Conservation (phyloP, 2,329 filamentous ascomycete genomes). For the Ophiostoma himal-ulmi region DNA sequence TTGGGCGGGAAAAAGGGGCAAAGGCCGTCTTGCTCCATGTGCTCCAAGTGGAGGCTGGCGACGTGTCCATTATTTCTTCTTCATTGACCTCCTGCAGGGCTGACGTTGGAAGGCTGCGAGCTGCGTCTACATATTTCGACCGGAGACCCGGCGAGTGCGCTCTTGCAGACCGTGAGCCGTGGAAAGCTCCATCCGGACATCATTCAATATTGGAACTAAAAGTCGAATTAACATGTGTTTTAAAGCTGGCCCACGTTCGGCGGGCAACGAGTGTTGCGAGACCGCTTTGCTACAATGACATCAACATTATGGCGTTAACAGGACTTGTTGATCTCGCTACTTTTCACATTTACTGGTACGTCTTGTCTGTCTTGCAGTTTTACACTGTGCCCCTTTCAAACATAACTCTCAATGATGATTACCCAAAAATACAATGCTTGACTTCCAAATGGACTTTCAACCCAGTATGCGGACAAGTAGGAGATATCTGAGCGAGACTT, state of each 20-base stretch:
- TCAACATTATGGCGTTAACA: not conserved
- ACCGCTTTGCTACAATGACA: not conserved
- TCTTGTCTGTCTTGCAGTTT: not conserved
- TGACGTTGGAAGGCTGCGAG: not conserved
- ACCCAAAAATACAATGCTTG: slow-evolving; percentile 17
- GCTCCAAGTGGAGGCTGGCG: not conserved
- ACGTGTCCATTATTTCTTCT: not conserved
- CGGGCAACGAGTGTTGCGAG: not conserved
- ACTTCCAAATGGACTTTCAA: slow-evolving; percentile 16
- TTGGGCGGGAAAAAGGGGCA: not conserved
- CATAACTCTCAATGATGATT: slow-evolving; percentile 14
- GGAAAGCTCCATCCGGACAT: not conserved
- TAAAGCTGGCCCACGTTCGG: no score
- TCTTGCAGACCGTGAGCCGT: not conserved
- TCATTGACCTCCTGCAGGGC: not conserved
- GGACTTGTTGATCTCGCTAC: not conserved
- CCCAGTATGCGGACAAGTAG: slow-evolving; percentile 14
- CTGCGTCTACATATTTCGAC: not conserved
- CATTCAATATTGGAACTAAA: not conserved
- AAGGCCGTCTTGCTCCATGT: not conserved
- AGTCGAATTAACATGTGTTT: not conserved
- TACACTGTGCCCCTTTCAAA: not conserved
- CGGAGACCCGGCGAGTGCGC: not conserved
- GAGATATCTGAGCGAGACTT: slow-evolving; percentile 12
- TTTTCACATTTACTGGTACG: not conserved